phyloP scores from a whole-genome alignment of 2,329 filamentous ascomycete genomes.

The Fusarium sp. region DNA sequence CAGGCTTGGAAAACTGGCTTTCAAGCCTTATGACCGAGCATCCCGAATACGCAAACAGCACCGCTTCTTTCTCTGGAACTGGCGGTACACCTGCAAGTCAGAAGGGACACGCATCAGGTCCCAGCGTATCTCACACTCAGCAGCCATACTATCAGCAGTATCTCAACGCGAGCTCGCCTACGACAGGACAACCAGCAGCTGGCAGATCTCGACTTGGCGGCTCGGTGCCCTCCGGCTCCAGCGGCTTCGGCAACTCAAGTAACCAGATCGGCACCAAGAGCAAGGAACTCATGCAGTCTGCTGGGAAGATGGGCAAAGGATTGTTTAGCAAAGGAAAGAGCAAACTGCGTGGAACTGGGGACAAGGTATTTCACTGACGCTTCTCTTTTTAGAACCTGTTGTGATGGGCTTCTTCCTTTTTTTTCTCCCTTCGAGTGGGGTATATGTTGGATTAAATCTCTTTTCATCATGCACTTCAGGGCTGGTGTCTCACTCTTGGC shows the following conservation, averaged over 20 bases:
- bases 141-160: conserved; percentile 69
- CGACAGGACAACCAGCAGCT: conserved; percentile 42
- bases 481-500: conserved; percentile 48
- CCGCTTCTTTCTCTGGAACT: conserved; percentile 45
- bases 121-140: conserved; percentile 47
- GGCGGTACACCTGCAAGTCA: conserved; percentile 21
- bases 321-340: conserved; percentile 90
- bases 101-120: conserved; percentile 36
- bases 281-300: conserved; percentile 88
- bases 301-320: conserved; percentile 90
- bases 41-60: conserved; percentile 60
- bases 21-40: conserved; percentile 56
- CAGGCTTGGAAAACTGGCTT: conserved; percentile 75
- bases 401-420: conserved; percentile 45
- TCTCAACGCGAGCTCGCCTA: conserved; percentile 57
- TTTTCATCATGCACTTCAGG: conserved; percentile 47
- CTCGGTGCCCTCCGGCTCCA: conserved; percentile 55
- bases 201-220: conserved; percentile 53
- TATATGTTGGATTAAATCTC: conserved; percentile 47
- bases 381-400: conserved; percentile 51
- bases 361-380: conserved; percentile 87
- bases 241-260: conserved; percentile 64
- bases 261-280: conserved; percentile 82
- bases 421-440: conserved; percentile 36
- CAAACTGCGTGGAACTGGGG: conserved; percentile 78